Conservation (phyloP, 108 stramenopile genomes). For the Cyclotella choctawhatcheeana region DNA sequence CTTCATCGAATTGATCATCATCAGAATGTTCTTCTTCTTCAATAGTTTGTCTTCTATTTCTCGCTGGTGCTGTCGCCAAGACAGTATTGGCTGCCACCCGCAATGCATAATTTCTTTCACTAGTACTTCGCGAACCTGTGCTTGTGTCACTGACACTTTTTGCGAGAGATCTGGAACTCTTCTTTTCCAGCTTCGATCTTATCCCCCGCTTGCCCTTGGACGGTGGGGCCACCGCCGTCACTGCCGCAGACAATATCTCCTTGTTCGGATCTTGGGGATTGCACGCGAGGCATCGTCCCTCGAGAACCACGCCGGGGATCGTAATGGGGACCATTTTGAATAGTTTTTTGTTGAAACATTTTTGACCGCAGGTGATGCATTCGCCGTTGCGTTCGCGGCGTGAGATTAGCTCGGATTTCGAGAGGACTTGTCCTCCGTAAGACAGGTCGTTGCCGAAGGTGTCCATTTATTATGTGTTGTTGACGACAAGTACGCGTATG, state of each 20-base stretch:
- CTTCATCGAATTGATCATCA: no score
- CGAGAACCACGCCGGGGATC: slow-evolving; percentile 61
- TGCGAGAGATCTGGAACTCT: no score
- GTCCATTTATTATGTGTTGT: slow-evolving; percentile 53
- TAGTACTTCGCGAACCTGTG: background rate
- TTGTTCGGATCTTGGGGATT: slow-evolving; percentile 47
- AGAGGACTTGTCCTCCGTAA: slow-evolving; percentile 72
- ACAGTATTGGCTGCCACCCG: background rate
- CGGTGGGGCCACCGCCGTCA: slow-evolving; percentile 9
- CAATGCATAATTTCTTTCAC: background rate
- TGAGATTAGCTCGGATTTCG: slow-evolving; percentile 55
- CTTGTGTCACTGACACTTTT: no score
- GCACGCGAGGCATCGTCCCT: slow-evolving; percentile 78
- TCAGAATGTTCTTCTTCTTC: background rate
- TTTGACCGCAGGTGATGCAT: slow-evolving; percentile 75
- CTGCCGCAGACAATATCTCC: slow-evolving; percentile 24
- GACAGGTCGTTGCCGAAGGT: slow-evolving; percentile 70
- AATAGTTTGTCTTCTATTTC: no score
- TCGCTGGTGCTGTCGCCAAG: background rate
- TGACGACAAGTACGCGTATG: background rate
- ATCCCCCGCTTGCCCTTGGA: background rate
- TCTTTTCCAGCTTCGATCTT: slow-evolving; percentile 5
- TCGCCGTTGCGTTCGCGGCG: slow-evolving; percentile 69
- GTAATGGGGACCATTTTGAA: slow-evolving; percentile 77
- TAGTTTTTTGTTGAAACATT: slow-evolving; percentile 77